Base-by-base conservation (phyloP, 2,329 filamentous ascomycete genomes). In the Pseudomassariella vexata region DNA sequence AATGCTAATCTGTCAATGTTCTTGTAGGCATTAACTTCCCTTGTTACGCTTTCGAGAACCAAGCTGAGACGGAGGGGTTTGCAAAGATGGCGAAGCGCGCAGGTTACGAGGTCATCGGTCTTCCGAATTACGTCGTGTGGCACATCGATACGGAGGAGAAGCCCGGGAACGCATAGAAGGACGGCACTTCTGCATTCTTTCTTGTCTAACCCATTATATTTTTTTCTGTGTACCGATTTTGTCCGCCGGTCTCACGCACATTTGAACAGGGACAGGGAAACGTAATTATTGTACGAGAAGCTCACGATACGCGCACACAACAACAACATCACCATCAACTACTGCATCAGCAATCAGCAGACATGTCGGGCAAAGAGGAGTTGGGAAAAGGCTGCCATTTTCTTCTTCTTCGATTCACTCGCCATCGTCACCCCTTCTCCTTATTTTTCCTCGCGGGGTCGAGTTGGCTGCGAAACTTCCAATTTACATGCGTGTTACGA, bases 41-140 rank as follows among this genome's bases (percentile, higher is more conserved):
- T 7, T 81, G 79, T 55, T 98, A 98, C 53, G 76, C 92, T 3
- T 98, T 98, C 56, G 92, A 98, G 59, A 96, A 98, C 61, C 92
- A 98, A 65, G 92, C 92, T 42, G 92, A 98, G 63, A 98, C 92
- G 5, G 92, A 98, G 64, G 92, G 92, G 6, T 98, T 98, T 53
- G 92, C 92, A 22, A 95, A 94, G 60, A 98, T 98, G 92, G 92
- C 92, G 38, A 95, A 94, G 66, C 75, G 88, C 42, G 92, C 92
- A 12, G 92, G 92, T 26, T 96, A 95, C 57, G 74, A 86, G 52
- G 92, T 98, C 17, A 76, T 87, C 46, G 92, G 92, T 27, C 68
- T 98, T 35, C 92, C 90, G 24, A 98, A 98, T 59, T 98, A 98
- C 57, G 82, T 98, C 30, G 90, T 98, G 37, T 98, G 92, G 92